Percentiles rank a stretch among this genome's conserved stretches.
phyloP scores from a whole-genome alignment of 345 rosid genomes.

The Streptanthus diversifolius region DNA sequence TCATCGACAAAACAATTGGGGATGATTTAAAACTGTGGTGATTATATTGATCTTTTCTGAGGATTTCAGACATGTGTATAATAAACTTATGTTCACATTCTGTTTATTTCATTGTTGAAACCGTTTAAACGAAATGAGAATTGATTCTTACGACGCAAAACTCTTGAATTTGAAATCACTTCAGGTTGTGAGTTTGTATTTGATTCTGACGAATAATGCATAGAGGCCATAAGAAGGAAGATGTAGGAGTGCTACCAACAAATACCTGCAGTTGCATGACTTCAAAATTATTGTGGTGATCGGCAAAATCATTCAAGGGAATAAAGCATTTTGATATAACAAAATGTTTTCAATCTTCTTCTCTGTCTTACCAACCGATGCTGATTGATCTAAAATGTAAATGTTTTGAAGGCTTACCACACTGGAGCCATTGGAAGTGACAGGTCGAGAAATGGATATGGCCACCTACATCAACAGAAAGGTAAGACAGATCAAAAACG shows the following conservation, averaged over 20 bases:
- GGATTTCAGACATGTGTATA: background rate
- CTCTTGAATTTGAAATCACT: background rate
- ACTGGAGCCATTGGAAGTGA: slow-evolving; percentile 53
- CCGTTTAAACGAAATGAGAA: background rate
- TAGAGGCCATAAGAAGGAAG: slow-evolving; percentile 57
- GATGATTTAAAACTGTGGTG: background rate
- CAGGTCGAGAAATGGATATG: slow-evolving; percentile 65
- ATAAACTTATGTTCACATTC: background rate
- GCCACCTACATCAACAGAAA: slow-evolving; percentile 53
- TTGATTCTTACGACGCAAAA: background rate
- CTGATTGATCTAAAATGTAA: background rate
- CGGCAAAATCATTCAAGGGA: background rate
- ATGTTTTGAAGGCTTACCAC: slow-evolving; percentile 43
- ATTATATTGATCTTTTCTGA: background rate
- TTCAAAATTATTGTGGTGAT: background rate
- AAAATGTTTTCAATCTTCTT: background rate
- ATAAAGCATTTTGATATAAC: background rate
- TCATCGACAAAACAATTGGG: background rate
- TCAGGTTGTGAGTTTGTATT: slow-evolving; percentile 29
- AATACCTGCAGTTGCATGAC: slow-evolving; percentile 43
- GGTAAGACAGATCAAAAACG: slow-evolving; percentile 1
- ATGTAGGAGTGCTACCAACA: slow-evolving; percentile 49
- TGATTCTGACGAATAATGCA: slow-evolving; percentile 38
- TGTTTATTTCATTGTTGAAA: slow-evolving; percentile 1
- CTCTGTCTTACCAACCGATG: background rate